Evolutionary conservation across 352 stramenopile species (phyloP), one percentile per base, ranked within the genome.

Genomic region (Peronospora belbahrii): DNA sequence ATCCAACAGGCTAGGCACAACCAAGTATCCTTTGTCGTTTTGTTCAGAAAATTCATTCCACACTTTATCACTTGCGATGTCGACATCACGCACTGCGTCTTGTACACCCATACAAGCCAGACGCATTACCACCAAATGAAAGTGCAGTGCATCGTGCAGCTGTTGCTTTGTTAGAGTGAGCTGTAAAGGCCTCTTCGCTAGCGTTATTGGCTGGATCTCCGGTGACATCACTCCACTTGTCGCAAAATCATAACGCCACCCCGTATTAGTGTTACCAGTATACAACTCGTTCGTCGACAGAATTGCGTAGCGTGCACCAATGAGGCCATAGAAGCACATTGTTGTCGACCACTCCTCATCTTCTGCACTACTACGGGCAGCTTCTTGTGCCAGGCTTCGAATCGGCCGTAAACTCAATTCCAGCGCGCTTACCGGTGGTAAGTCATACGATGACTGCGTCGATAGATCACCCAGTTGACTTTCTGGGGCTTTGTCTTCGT

Each of bases 1-100:
- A 43, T 70, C 46, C 25, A 65, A 3, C 18, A 65, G 35, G n/a
- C 68, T 78, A 11, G 81, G 75, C 1, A 88, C 76, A 22, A 94
- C 78, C 23, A 94, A 34, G 43, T 94, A 94, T 2, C 82, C 82
- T 38, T 94, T 94, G 63, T 94, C 82, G 41, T 94, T 94, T 48
- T 87, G 72, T 48, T 87, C 68, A 0, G 82, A 89, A 9, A 94
- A 94, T 37, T 91, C 79, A 30, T 85, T 71, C 70, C 75, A 88
- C 2, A 88, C 62, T 8, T 78, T 59, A 23, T 82, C 67, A 18
- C 56, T 66, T 1, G 55, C 48, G 50, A 88, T 70, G 10, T 84
- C 63, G 6, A 91, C 62, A 30, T 91, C 72, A 17, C 79, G 72
- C 44, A 85, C 52, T 4, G 73, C 82, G 14, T 88, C 77, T 32